Conservation (phyloP, 768 basidiomycete species). For the Ramaria sp. region DNA sequence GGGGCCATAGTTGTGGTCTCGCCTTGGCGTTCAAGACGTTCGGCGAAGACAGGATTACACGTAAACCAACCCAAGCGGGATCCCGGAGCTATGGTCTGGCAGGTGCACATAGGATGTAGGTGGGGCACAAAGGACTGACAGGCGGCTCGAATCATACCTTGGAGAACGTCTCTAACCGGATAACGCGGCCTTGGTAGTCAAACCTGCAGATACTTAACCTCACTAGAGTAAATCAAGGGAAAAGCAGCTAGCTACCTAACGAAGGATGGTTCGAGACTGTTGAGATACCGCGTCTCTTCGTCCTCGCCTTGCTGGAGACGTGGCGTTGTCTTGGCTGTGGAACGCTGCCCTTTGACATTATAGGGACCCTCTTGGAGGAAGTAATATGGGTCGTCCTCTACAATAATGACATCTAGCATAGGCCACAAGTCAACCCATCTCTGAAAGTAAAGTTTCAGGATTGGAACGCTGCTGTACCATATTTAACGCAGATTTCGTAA, state of each 20-base stretch:
- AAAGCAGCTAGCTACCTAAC: conserved; percentile 34
- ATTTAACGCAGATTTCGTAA: conserved; percentile 76
- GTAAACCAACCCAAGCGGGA: conserved; percentile 74
- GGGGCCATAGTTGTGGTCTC: conserved; percentile 65
- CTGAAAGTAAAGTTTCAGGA: not conserved
- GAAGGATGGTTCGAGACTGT: conserved; percentile 50
- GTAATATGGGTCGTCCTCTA: conserved; percentile 80
- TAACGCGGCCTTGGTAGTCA: conserved; percentile 75
- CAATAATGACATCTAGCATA: conserved; percentile 54
- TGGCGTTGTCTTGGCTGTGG: not conserved
- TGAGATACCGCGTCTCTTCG: conserved; percentile 37
- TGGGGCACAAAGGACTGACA: not conserved
- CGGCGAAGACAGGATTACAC: conserved; percentile 64
- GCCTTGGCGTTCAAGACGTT: conserved; percentile 56
- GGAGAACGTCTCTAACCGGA: conserved; percentile 73
- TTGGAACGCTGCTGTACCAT: conserved; percentile 31
- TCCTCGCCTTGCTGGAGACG: conserved; percentile 18
- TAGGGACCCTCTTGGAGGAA: conserved; percentile 59
- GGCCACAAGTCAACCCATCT: not conserved
- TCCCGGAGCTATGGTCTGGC: conserved; percentile 68
- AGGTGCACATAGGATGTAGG: conserved; percentile 8
- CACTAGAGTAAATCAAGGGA: not conserved
- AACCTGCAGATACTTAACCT: conserved; percentile 23
- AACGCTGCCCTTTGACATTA: conserved; percentile 30
- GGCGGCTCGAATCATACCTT: conserved; percentile 33